Evolutionary conservation across 495 filamentous ascomycete species (phyloP).

Genomic region (Pyrenopolyporus hunteri): DNA sequence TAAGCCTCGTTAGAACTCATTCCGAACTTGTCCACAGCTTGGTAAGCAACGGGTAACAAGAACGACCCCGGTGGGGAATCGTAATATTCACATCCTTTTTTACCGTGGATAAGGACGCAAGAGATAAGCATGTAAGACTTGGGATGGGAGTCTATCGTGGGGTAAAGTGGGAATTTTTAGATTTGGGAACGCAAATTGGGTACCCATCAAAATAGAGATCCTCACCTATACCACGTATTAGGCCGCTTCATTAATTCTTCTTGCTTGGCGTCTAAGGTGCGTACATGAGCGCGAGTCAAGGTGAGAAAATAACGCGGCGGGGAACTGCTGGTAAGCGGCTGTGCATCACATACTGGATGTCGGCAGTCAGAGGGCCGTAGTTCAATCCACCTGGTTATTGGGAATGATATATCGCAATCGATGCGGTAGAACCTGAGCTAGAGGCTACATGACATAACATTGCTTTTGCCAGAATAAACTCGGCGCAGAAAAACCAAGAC

Average conservation of each 20-base stretch:
- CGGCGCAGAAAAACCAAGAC: neutral
- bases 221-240: slow-evolving; percentile 9
- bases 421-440: slow-evolving; percentile 4
- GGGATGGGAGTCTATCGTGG: slow-evolving; percentile 26
- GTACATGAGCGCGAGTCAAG: too few species aligned
- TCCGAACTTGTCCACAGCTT: neutral
- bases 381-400: slow-evolving; percentile 30
- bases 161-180: slow-evolving; percentile 34
- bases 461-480: slow-evolving; percentile 7
- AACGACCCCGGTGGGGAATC: slow-evolving; percentile 8
- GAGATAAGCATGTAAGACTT: slow-evolving; percentile 30
- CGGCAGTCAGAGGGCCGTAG: neutral
- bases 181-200: slow-evolving; percentile 16
- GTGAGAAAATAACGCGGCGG: too few species aligned
- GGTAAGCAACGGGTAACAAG: neutral
- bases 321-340: too few species aligned
- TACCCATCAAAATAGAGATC: slow-evolving; percentile 13
- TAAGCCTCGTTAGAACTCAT: slow-evolving; percentile 9
- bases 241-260: slow-evolving; percentile 1
- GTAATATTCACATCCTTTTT: neutral
- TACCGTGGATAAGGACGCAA: slow-evolving; percentile 13
- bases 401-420: slow-evolving; percentile 30
- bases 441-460: slow-evolving; percentile 17
- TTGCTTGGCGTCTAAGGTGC: too few species aligned
- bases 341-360: too few species aligned